phyloP scores from a whole-genome alignment of 2,329 filamentous ascomycete genomes.

The Phoma herbarum region DNA sequence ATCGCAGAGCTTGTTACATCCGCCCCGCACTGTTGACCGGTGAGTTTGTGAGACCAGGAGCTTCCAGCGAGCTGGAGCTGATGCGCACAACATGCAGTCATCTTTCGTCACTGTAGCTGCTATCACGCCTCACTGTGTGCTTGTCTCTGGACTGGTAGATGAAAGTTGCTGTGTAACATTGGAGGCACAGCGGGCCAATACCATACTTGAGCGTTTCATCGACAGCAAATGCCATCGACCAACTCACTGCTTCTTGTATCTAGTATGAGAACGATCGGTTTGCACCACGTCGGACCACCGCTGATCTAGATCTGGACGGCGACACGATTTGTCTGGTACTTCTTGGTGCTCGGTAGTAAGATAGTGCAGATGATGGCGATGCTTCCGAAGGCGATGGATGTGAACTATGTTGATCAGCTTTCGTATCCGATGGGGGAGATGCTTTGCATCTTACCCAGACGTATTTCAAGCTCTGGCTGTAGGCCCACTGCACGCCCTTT shows the following conservation, averaged over 20 bases:
- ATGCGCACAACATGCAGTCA: conserved; percentile 8
- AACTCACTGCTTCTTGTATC: too few species aligned
- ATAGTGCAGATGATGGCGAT: conserved; percentile 44
- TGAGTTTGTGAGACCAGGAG: conserved; percentile 8
- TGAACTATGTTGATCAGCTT: conserved; percentile 22
- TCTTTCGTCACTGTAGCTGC: background rate
- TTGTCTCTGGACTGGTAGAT: background rate
- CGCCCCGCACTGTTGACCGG: conserved; percentile 21
- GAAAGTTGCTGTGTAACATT: background rate
- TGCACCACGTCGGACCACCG: too few species aligned
- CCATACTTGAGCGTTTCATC: too few species aligned
- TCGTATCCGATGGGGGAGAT: background rate
- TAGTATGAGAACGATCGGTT: too few species aligned
- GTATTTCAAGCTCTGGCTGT: conserved; percentile 43
- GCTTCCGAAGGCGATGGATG: conserved; percentile 43
- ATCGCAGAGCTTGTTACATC: background rate
- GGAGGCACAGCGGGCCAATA: background rate
- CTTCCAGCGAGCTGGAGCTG: background rate
- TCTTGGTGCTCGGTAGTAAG: conserved; percentile 43
- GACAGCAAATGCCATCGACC: too few species aligned
- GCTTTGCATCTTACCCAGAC: conserved; percentile 28
- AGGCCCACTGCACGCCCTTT: conserved; percentile 43
- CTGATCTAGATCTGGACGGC: conserved; percentile 43
- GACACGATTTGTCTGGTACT: conserved; percentile 46
- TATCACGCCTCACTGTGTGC: conserved; percentile 5